Conservation (phyloP, 2,329 filamentous ascomycete species). For the Trichoderma atroviride region DNA sequence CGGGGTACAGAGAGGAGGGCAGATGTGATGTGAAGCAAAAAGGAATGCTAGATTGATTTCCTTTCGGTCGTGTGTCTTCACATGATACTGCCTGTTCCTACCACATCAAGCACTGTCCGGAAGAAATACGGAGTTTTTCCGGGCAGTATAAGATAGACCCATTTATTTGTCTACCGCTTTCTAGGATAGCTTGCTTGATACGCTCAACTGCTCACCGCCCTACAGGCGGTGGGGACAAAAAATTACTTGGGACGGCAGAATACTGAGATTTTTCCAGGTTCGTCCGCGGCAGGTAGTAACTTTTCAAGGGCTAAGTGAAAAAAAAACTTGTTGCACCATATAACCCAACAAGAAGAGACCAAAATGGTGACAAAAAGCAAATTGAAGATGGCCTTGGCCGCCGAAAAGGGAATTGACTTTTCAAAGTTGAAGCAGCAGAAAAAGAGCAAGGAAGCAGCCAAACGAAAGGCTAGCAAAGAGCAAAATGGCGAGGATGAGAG, state of each 20-base stretch:
- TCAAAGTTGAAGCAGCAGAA: conserved; percentile 55
- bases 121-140: background rate
- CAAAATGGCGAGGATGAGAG: conserved; percentile 40
- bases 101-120: too few species aligned
- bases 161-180: background rate
- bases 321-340: background rate
- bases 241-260: conserved; percentile 20
- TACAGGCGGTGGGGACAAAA: conserved; percentile 14
- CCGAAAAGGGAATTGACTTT: conserved; percentile 58
- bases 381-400: conserved; percentile 57
- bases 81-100: too few species aligned
- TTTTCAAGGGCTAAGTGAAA: background rate
- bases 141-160: background rate
- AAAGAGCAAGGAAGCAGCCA: conserved; percentile 49
- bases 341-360: background rate
- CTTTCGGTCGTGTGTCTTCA: background rate
- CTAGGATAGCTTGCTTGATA: background rate
- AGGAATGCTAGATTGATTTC: background rate
- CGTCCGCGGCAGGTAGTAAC: background rate
- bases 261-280: conserved; percentile 17
- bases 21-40: background rate
- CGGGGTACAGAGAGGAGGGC: background rate
- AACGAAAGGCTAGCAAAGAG: conserved; percentile 41
- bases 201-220: conserved; percentile 26
- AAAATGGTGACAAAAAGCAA: conserved; percentile 52